Evolutionary conservation across 1,139 yeast genomes (phyloP).

Genomic region (Hyphopichia pseudoburtonii): DNA sequence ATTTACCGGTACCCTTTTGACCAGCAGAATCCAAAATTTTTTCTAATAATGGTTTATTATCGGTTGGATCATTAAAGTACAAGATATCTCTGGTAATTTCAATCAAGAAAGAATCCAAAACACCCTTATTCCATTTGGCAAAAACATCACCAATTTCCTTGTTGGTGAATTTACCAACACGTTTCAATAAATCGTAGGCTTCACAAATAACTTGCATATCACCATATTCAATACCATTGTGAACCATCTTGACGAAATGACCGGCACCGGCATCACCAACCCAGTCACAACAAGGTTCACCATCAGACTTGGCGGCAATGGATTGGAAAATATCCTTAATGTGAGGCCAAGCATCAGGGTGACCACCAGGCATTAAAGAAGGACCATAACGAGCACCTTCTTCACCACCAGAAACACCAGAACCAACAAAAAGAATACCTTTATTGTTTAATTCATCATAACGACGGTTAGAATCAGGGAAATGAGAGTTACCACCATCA

Average conservation of each 20-base stretch:
- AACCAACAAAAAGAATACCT: constrained; percentile 93
- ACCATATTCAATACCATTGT: constrained; percentile 99
- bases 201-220: constrained; percentile 99
- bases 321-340: constrained; percentile 96
- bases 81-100: constrained; percentile 96
- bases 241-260: constrained; percentile 99
- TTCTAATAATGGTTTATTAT: constrained; percentile 91
- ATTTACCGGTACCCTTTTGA: constrained; percentile 99
- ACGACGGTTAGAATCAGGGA: constrained; percentile 98
- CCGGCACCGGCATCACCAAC: constrained; percentile 99
- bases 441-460: constrained; percentile 81
- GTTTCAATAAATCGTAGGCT: constrained; percentile 94
- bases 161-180: constrained; percentile 87
- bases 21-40: constrained; percentile 97
- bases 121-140: constrained; percentile 94
- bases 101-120: constrained; percentile 92
- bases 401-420: constrained; percentile 99
- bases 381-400: constrained; percentile 99
- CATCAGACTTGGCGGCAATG: constrained; percentile 93
- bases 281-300: constrained; percentile 99
- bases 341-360: constrained; percentile 97
- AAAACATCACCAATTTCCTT: constrained; percentile 94
- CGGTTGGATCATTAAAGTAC: constrained; percentile 80
- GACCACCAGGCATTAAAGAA: constrained; percentile 99
- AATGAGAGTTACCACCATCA: constrained; percentile 99